phyloP scores from a whole-genome alignment of 1,284 basidiomycete species.

The Albatrellus sp. region DNA sequence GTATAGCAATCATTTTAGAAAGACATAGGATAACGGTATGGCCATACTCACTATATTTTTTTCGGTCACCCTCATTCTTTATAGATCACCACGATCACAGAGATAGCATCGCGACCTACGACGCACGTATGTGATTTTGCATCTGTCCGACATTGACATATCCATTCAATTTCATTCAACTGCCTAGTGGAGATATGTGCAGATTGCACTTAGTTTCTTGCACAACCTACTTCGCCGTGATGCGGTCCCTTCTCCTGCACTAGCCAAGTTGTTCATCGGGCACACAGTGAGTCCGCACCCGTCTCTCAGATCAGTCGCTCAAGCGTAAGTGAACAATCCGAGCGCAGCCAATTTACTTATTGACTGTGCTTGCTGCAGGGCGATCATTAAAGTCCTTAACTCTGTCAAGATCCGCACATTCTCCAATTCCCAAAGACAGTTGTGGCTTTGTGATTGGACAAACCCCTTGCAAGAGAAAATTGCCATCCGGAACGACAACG shows the following conservation, averaged over 20 bases:
- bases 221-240: slow-evolving; percentile 70
- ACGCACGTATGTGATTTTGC: slow-evolving; percentile 50
- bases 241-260: slow-evolving; percentile 43
- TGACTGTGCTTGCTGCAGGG: slow-evolving; percentile 28
- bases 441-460: slow-evolving; percentile 72
- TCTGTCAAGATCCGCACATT: slow-evolving; percentile 83
- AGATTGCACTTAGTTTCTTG: slow-evolving; percentile 69
- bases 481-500: slow-evolving; percentile 32
- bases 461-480: slow-evolving; percentile 62
- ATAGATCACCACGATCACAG: slow-evolving; percentile 54
- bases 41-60: not conserved
- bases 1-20: slow-evolving; percentile 29
- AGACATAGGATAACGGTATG: slow-evolving; percentile 38
- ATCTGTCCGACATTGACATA: not conserved
- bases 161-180: slow-evolving; percentile 7
- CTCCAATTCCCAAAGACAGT: slow-evolving; percentile 49
- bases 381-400: slow-evolving; percentile 62
- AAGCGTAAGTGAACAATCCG: slow-evolving; percentile 24
- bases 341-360: not conserved
- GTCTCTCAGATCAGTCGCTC: slow-evolving; percentile 61
- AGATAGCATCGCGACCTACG: slow-evolving; percentile 48
- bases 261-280: slow-evolving; percentile 60
- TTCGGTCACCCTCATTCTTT: slow-evolving; percentile 9
- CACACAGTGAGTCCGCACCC: slow-evolving; percentile 73
- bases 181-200: slow-evolving; percentile 77